Evolutionary conservation across 2,329 filamentous ascomycete genomes (phyloP), one percentile per base, ranked within the genome.

Genomic region (Diaporthe citri): DNA sequence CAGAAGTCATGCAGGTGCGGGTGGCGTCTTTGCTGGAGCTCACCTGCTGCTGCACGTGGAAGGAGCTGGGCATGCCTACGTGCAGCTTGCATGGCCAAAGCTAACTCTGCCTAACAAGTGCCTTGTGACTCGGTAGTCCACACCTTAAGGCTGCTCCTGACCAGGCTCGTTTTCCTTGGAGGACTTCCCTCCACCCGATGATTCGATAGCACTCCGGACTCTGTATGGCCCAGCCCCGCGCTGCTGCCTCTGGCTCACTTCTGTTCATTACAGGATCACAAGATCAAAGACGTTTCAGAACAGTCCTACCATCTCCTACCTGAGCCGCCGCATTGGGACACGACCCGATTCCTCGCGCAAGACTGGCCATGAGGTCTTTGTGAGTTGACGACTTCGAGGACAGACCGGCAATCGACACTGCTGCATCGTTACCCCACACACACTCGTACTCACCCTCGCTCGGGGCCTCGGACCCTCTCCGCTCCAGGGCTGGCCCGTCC

Each of bases 401-500:
- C 46, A 67, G 13, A 46, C 41, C 34, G 22, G 22, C 34, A 36
- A 8, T n/a, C 31, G 12, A 52, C 46, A 2, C 41, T 28, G 43
- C 57, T 52, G n/a, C 56, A 60, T 64, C 56, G 13, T 43, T 72
- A 55, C 71, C 59, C 71, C 57, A 72, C 71, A 64, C 48, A 46
- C 34, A 39, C 28, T 34, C 56, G 20, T 9, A 17, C 59, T 62
- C 59, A 10, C 22, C 9, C 57, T 25, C 36, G 17, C 36, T 43
- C 36, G 25, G 36, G 43, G 46, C 43, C 46, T 51, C 31, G 46
- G 64, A 22, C 64, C 46, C 13, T 51, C 9, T 28, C 20, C n/a
- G n/a, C 62, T 36, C 15, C 39, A 46, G 25, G 59, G 39, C 34
- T 69, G 64, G 64, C 8, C 64, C 43, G 31, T 25, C 31, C 46